phyloP scores from a whole-genome alignment of 139 green algal species.

The Deuterostichococcus epilithicus region DNA sequence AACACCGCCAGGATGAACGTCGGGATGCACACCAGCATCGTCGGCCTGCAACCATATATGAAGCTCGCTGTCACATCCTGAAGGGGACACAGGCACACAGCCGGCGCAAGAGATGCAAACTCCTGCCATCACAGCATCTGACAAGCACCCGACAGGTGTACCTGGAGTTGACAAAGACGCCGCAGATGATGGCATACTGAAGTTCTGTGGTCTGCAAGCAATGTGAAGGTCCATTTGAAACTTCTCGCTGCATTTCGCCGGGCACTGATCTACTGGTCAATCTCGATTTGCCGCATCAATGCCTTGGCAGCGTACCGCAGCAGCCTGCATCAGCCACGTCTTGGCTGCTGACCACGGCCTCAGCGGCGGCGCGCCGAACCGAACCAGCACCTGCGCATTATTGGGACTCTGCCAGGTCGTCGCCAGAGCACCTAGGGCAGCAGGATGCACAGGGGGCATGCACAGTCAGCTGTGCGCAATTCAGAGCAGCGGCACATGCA shows the following conservation, averaged over 20 bases:
- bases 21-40: slow-evolving; percentile 21
- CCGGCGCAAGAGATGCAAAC: too few species aligned
- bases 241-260: too few species aligned
- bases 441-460: slow-evolving; percentile 15
- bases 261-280: too few species aligned
- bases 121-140: too few species aligned
- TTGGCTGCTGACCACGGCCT: slow-evolving; percentile 1
- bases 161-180: background rate
- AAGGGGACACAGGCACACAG: too few species aligned
- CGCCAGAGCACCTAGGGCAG: slow-evolving; percentile 4
- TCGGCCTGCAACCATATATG: background rate
- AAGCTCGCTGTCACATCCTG: too few species aligned
- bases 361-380: slow-evolving; percentile 1
- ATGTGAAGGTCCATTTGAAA: too few species aligned
- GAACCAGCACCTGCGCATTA: slow-evolving; percentile 8
- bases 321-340: slow-evolving; percentile 7
- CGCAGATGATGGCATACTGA: slow-evolving; percentile 26
- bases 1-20: slow-evolving; percentile 20
- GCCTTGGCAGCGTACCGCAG: background rate
- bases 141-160: background rate
- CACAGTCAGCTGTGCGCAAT: background rate
- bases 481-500: slow-evolving; percentile 1
- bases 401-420: background rate
- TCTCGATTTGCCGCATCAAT: too few species aligned
- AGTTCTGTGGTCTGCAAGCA: slow-evolving; percentile 21